These are phyloP conservation scores for Clarireedia homoeocarpa DNA, from an alignment of 2,329 filamentous ascomycete genomes.

Conservation along the genomic window DNA sequence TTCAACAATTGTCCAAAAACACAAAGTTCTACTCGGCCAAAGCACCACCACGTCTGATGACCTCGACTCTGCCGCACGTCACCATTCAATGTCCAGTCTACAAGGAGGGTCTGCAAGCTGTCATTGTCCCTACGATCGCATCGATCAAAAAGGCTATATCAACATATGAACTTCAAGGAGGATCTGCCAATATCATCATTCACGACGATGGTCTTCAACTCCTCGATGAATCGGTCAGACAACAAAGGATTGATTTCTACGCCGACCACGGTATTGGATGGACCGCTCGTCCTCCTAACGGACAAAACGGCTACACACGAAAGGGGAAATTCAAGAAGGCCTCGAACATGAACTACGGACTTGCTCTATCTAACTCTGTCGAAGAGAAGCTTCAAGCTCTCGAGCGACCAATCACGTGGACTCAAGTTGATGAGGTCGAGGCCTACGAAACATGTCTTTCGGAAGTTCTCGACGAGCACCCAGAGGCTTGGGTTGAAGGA, in stretches of 20 bases:
- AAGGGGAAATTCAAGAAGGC: conserved; percentile 49
- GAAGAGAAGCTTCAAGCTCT: conserved; percentile 7
- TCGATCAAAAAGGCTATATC: conserved; percentile 73
- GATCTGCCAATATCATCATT: conserved; percentile 68
- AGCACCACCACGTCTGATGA: conserved; percentile 54
- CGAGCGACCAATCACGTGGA: background rate
- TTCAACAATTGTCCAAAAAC: conserved; percentile 65
- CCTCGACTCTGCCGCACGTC: conserved; percentile 55
- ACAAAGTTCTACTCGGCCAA: conserved; percentile 75
- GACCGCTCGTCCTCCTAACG: conserved; percentile 59
- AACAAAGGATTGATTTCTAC: conserved; percentile 59
- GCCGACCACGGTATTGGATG: conserved; percentile 62
- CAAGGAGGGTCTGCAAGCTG: conserved; percentile 69
- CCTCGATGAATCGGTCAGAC: conserved; percentile 52
- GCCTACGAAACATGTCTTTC: conserved; percentile 41
- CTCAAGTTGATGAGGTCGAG: conserved; percentile 33
- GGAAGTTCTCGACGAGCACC: conserved; percentile 41
- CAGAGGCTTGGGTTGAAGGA: conserved; percentile 49
- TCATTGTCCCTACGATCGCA: conserved; percentile 70
- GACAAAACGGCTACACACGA: conserved; percentile 48
- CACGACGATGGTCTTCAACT: conserved; percentile 70
- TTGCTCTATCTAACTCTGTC: conserved; percentile 33
- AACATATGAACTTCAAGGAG: conserved; percentile 70
- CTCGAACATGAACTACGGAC: conserved; percentile 65
- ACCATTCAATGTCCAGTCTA: conserved; percentile 86